Conservation (phyloP, 257 asterid genomes). For the Salvia hispanica region DNA sequence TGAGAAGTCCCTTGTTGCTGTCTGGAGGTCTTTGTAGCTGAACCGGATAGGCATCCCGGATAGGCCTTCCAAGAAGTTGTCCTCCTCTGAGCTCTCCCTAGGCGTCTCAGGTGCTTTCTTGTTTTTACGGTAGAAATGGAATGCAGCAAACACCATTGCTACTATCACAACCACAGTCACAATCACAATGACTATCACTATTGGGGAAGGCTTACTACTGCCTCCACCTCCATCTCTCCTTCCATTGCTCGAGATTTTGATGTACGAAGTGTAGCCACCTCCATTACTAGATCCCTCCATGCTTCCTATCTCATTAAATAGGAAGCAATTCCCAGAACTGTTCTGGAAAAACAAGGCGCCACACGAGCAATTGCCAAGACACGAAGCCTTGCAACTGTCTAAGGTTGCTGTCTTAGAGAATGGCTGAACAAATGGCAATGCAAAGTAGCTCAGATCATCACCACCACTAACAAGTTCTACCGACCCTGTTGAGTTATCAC, state of each 20-base stretch:
- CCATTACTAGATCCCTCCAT: constrained; percentile 36
- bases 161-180: constrained; percentile 48
- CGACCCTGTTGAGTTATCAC: constrained; percentile 61
- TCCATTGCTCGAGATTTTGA: constrained; percentile 38
- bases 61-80: constrained; percentile 68
- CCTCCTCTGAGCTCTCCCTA: constrained; percentile 76
- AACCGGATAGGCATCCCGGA: constrained; percentile 96
- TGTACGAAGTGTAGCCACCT: constrained; percentile 28
- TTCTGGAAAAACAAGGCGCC: constrained; percentile 67
- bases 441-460: constrained; percentile 56
- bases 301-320: constrained; percentile 68
- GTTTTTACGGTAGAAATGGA: constrained; percentile 40
- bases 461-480: constrained; percentile 67
- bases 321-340: constrained; percentile 63
- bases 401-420: constrained; percentile 57
- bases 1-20: constrained; percentile 65
- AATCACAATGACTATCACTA: constrained; percentile 55
- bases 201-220: constrained; percentile 37
- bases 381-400: constrained; percentile 67
- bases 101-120: constrained; percentile 51
- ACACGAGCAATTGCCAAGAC: constrained; percentile 72
- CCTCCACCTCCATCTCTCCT: constrained; percentile 31
- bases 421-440: constrained; percentile 60
- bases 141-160: constrained; percentile 51
- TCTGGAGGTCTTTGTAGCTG: constrained; percentile 69